phyloP scores from a whole-genome alignment of 1,284 basidiomycete species.

The Cutaneotrichosporon arboriforme region DNA sequence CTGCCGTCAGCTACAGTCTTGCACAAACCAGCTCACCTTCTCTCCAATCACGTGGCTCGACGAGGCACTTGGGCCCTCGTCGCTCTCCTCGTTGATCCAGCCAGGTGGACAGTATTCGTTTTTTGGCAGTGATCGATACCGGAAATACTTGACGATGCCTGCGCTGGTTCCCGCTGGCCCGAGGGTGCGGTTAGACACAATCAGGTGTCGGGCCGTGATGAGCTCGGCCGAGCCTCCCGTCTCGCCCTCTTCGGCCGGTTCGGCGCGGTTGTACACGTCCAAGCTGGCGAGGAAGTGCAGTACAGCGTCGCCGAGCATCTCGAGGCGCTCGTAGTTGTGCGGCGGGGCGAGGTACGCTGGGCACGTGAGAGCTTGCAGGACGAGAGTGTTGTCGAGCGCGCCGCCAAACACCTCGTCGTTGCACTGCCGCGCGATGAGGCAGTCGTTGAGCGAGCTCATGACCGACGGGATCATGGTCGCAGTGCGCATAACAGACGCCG shows the following conservation, averaged over 20 bases:
- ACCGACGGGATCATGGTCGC: slow-evolving; percentile 23
- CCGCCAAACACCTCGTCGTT: slow-evolving; percentile 11
- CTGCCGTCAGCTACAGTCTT: background rate
- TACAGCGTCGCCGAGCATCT: slow-evolving; percentile 41
- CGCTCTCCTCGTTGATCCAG: slow-evolving; percentile 18
- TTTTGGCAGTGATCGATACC: slow-evolving; percentile 12
- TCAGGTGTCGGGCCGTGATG: slow-evolving; percentile 20
- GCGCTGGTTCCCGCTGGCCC: slow-evolving; percentile 15
- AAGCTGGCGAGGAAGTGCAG: slow-evolving; percentile 31
- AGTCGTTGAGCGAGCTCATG: slow-evolving; percentile 23
- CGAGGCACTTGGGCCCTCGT: background rate
- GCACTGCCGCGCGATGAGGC: slow-evolving; percentile 27
- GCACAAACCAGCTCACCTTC: slow-evolving; percentile 21
- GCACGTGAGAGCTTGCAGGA: slow-evolving; percentile 26
- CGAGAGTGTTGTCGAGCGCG: slow-evolving; percentile 7
- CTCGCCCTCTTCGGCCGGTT: slow-evolving; percentile 11
- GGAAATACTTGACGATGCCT: slow-evolving; percentile 31
- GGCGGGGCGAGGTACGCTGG: slow-evolving; percentile 7
- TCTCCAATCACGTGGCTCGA: slow-evolving; percentile 25
- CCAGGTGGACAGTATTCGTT: slow-evolving; percentile 30
- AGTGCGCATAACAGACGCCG: slow-evolving; percentile 24
- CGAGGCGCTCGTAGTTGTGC: slow-evolving; percentile 36
- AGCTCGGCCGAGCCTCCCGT: background rate
- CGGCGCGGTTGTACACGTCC: slow-evolving; percentile 15
- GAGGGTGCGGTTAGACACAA: slow-evolving; percentile 30